phyloP scores from a whole-genome alignment of 1,284 basidiomycete species.

The Laetiporus sulphureus region DNA sequence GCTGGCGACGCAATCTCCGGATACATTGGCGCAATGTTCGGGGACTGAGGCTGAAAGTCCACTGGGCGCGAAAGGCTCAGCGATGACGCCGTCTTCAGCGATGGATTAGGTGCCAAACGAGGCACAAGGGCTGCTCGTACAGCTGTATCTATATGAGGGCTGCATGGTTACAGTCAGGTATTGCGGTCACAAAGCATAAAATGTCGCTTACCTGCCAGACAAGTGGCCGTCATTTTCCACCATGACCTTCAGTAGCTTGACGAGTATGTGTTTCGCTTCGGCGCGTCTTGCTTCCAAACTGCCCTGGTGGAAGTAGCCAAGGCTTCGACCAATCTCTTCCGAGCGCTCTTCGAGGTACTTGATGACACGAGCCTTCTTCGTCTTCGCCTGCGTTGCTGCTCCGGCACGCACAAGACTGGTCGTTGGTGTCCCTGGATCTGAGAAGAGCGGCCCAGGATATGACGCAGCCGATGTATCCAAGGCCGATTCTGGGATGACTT shows the following conservation, averaged over 20 bases:
- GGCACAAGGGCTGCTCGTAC: conserved; percentile 62
- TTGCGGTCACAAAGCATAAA: not conserved
- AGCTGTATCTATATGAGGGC: conserved; percentile 63
- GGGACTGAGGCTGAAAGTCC: conserved; percentile 11
- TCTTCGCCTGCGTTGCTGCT: conserved; percentile 60
- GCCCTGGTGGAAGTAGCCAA: conserved; percentile 62
- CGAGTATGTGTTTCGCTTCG: conserved; percentile 74
- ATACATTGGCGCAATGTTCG: conserved; percentile 19
- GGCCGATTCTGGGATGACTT: conserved; percentile 62
- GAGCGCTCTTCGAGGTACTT: conserved; percentile 73
- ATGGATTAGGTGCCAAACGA: conserved; percentile 27
- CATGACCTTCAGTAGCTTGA: conserved; percentile 72
- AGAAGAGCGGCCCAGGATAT: conserved; percentile 84
- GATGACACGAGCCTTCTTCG: conserved; percentile 74
- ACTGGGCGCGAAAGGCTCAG: conserved; percentile 5
- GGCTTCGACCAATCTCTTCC: conserved; percentile 70
- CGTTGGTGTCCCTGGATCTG: conserved; percentile 64
- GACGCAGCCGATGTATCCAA: conserved; percentile 47
- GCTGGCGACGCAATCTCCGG: conserved; percentile 15
- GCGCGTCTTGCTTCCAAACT: conserved; percentile 49
- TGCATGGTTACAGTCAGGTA: conserved; percentile 23
- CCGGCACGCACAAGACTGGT: conserved; percentile 65
- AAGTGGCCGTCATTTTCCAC: conserved; percentile 84
- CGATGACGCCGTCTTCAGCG: conserved; percentile 14
- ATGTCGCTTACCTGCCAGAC: conserved; percentile 62